phyloP scores from a whole-genome alignment of 169 alveolate species.

The Eimeria tenella region DNA sequence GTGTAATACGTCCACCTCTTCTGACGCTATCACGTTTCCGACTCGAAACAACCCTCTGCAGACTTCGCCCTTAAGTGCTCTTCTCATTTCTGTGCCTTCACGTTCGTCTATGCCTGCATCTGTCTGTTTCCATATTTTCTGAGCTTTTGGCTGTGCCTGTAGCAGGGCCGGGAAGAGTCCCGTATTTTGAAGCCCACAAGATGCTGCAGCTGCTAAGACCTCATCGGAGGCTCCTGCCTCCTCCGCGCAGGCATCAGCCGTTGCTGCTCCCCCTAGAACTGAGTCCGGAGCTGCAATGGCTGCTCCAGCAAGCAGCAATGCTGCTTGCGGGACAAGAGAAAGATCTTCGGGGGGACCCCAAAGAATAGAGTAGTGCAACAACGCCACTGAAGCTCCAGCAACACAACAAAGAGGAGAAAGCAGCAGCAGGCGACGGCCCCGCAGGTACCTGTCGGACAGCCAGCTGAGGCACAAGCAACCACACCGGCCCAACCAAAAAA shows the following conservation, averaged over 20 bases:
- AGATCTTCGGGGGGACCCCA: slow-evolving; percentile 32
- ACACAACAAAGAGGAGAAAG: slow-evolving; percentile 51
- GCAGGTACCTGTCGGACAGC: slow-evolving; percentile 42
- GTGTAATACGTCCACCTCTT: too few species aligned
- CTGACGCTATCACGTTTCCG: too few species aligned
- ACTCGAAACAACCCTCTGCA: too few species aligned
- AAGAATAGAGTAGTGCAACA: not conserved
- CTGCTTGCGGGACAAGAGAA: not conserved
- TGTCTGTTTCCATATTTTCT: not conserved
- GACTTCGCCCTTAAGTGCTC: not conserved
- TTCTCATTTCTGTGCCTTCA: not conserved
- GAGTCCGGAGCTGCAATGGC: slow-evolving; percentile 82
- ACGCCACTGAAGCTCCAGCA: slow-evolving; percentile 11
- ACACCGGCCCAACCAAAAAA: too few species aligned
- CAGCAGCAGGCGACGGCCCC: slow-evolving; percentile 67
- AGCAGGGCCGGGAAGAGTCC: not conserved
- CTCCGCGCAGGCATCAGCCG: slow-evolving; percentile 76
- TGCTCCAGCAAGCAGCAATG: slow-evolving; percentile 61
- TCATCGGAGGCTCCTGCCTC: not conserved
- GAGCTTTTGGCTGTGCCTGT: not conserved
- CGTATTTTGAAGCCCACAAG: not conserved
- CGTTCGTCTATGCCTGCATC: slow-evolving; percentile 15
- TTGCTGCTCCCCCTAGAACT: slow-evolving; percentile 82
- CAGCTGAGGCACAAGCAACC: not conserved
- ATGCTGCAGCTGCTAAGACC: slow-evolving; percentile 8